Evolutionary conservation across 2,329 filamentous ascomycete species (phyloP).

Genomic region (Colletotrichum kahawae): DNA sequence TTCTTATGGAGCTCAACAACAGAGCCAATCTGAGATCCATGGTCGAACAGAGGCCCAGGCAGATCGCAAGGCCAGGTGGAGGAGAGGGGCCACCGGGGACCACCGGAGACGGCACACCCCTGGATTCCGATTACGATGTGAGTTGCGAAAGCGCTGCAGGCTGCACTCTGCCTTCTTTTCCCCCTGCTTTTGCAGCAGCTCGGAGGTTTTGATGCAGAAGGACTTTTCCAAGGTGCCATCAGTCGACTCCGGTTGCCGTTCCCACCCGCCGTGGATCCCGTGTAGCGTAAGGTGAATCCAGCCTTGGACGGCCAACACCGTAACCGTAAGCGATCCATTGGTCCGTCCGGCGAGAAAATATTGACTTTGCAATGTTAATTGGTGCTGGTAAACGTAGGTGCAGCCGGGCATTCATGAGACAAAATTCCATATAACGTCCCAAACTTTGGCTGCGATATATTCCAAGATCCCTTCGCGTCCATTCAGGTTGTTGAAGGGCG

Average conservation of each 20-base stretch:
- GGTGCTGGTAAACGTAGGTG: not conserved
- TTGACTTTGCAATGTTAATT: not conserved
- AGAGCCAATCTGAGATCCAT: constrained; percentile 18
- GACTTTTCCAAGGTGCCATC: constrained; percentile 1
- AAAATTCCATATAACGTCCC: not conserved
- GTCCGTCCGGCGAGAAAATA: not conserved
- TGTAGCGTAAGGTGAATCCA: not conserved
- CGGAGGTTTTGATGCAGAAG: constrained; percentile 8
- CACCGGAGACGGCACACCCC: constrained; percentile 2
- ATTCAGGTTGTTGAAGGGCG: not conserved
- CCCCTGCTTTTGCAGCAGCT: constrained; percentile 9
- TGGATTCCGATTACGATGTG: constrained; percentile 3
- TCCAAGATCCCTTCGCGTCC: not conserved
- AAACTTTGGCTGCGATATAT: not conserved
- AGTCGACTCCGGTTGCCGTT: not conserved
- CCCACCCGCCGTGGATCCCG: not conserved
- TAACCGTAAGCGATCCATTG: not conserved
- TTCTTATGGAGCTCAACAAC: not conserved
- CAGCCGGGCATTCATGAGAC: not conserved
- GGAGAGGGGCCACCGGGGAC: constrained; percentile 8
- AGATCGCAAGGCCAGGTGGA: constrained; percentile 7
- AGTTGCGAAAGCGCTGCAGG: not conserved
- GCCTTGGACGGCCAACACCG: not conserved
- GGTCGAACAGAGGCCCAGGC: not conserved
- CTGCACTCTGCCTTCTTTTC: not conserved